Base-by-base conservation (phyloP, 2,329 filamentous ascomycete genomes). In the Aspergillus ustus region DNA sequence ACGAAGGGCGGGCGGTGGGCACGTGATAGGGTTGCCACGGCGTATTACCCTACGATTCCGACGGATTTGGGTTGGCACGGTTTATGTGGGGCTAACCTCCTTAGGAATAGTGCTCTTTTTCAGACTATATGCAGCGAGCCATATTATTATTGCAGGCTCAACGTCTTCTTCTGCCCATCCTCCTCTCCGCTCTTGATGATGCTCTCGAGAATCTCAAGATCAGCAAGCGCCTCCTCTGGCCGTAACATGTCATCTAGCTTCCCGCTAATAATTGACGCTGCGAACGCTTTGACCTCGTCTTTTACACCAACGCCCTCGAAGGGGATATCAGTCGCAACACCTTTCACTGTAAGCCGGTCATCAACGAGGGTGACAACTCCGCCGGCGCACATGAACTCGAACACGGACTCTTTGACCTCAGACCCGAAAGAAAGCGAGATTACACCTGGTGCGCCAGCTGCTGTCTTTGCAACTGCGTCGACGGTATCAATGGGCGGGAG, bases 401-500 rank as follows among this genome's bases (percentile, higher is more conserved):
- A 85, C 60, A 83, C 77, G 1, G 71, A 77, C 7, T 81, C 81
- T 2, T 72, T 77, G 56, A 83, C 82, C 2, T 79, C 82, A 0
- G 83, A 85, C 0, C 84, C 85, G 66, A 83, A 86, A 0, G 80
- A 83, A 1, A 85, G 70, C 2, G 75, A 78, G 9, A 87, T 75
- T 0, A 81, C 81, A 0, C 85, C 85, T 0, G 80, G 79, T 2
- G 78, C 75, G 2, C 84, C 84, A 48, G 78, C 79, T 44, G 71
- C 75, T 2, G 83, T 78, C 69, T 79, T 79, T 25, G 82, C 68
- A 0, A 80, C 80, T 1, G 84, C 83, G 67, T 87, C 81, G 5
- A 87, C 73, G 0, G 85, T 87, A 66, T 88, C 85, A 1, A 86
- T 75, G 0, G 85, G 85, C 0, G 83, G 80, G 1, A 88, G 75